Percentiles rank a stretch among this genome's conserved stretches.
Conservation (phyloP, 805 yeast genomes). For the Wickerhamiella shivajii region DNA sequence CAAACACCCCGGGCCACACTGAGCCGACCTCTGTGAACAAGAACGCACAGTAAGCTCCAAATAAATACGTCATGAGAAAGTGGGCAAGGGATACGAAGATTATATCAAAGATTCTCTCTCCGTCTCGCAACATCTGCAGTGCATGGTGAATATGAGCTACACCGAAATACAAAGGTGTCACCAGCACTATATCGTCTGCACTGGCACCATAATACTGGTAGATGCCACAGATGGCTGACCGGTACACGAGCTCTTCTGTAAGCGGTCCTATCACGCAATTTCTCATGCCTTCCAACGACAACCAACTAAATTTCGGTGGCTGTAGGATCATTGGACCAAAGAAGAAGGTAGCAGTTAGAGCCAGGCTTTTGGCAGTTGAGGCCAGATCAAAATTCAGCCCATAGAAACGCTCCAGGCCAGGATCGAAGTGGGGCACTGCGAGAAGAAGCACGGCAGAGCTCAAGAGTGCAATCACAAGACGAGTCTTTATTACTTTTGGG, state of each 20-base stretch:
- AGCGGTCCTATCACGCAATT: constrained; percentile 58
- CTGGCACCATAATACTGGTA: constrained; percentile 18
- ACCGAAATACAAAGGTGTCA: constrained; percentile 56
- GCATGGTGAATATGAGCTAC: constrained; percentile 72
- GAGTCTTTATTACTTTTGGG: constrained; percentile 2
- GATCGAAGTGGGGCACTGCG: too few species aligned
- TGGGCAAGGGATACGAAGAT: constrained; percentile 35
- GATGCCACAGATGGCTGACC: constrained; percentile 32
- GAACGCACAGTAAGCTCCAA: constrained; percentile 53
- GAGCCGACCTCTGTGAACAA: constrained; percentile 38
- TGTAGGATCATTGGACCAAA: not conserved
- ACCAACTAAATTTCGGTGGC: not conserved
- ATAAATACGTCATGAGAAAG: constrained; percentile 46
- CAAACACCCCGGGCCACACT: constrained; percentile 41
- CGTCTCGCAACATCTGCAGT: constrained; percentile 29
- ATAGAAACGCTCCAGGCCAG: not conserved
- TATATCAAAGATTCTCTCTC: constrained; percentile 23
- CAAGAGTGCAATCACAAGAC: constrained; percentile 5
- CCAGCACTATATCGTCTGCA: constrained; percentile 20
- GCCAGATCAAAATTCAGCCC: not conserved
- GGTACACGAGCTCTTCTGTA: constrained; percentile 62
- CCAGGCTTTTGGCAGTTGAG: not conserved
- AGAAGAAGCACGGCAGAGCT: not conserved
- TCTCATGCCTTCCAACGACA: constrained; percentile 29
- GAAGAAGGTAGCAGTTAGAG: not conserved